phyloP scores from a whole-genome alignment of 1,284 basidiomycete species.

The Cryptococcus depauperatus region DNA sequence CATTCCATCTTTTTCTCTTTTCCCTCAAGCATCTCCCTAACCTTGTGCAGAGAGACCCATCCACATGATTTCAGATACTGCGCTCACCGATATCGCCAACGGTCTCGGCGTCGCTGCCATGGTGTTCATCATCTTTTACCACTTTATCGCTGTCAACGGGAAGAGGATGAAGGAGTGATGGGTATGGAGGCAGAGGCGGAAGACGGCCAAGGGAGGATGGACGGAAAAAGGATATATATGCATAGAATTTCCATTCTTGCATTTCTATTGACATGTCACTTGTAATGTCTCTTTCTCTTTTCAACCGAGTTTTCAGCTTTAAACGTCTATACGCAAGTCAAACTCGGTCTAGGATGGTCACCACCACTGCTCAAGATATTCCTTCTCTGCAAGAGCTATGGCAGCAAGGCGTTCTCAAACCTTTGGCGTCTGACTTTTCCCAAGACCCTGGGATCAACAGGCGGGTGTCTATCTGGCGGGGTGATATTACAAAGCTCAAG shows the following conservation, averaged over 20 bases:
- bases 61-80: constrained; percentile 67
- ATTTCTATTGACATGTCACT: neutral
- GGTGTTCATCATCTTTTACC: constrained; percentile 72
- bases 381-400: no score
- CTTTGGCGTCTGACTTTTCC: no score
- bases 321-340: no score
- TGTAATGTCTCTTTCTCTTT: no score
- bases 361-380: no score
- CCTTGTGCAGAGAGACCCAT: no score
- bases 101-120: constrained; percentile 72
- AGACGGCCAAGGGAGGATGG: neutral
- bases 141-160: constrained; percentile 76
- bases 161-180: constrained; percentile 42
- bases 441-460: constrained; percentile 19
- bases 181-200: neutral
- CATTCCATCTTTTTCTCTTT: neutral
- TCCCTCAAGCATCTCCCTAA: neutral
- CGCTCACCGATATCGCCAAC: constrained; percentile 75
- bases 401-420: no score
- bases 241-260: neutral
- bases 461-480: constrained; percentile 36
- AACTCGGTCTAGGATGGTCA: no score
- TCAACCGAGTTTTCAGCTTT: no score
- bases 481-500: constrained; percentile 41
- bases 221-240: neutral